These are phyloP conservation scores for Neonectria punicea DNA, from an alignment of 2,329 filamentous ascomycete species.

Conservation along the genomic window DNA sequence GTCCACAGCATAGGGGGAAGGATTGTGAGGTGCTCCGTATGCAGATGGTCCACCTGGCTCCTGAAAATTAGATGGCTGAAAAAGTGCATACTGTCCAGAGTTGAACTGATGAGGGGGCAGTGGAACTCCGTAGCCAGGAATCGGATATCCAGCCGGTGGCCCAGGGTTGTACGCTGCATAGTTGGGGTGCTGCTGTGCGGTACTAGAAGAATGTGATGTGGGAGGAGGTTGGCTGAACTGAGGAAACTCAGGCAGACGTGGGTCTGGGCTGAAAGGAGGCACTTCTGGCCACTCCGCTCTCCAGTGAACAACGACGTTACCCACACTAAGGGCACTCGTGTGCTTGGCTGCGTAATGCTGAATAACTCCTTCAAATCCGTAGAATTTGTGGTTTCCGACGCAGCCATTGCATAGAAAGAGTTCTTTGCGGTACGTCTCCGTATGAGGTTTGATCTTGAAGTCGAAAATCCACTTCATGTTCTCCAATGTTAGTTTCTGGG, in stretches of 20 bases:
- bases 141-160: conserved; percentile 26
- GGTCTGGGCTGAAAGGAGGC: conserved; percentile 76
- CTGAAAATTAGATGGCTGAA: conserved; percentile 20
- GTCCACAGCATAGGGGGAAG: conserved; percentile 26
- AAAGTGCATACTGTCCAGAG: conserved; percentile 17
- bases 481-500: conserved; percentile 75
- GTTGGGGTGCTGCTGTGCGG: conserved; percentile 10
- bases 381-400: conserved; percentile 71
- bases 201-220: conserved; percentile 6
- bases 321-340: conserved; percentile 74
- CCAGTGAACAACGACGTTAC: conserved; percentile 81
- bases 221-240: conserved; percentile 6
- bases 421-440: conserved; percentile 74
- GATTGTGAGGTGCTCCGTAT: conserved; percentile 26
- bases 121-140: conserved; percentile 29
- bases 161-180: conserved; percentile 27
- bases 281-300: conserved; percentile 81
- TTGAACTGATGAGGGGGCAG: conserved; percentile 14
- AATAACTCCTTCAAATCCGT: conserved; percentile 81
- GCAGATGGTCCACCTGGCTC: conserved; percentile 19
- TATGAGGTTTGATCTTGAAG: conserved; percentile 76
- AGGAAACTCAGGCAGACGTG: conserved; percentile 49
- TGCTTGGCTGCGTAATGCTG: conserved; percentile 89
- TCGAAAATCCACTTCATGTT: conserved; percentile 91
- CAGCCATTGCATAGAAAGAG: conserved; percentile 81